Evolutionary conservation across 306 rosid species (phyloP).

Genomic region (Prinsepia uniflora): DNA sequence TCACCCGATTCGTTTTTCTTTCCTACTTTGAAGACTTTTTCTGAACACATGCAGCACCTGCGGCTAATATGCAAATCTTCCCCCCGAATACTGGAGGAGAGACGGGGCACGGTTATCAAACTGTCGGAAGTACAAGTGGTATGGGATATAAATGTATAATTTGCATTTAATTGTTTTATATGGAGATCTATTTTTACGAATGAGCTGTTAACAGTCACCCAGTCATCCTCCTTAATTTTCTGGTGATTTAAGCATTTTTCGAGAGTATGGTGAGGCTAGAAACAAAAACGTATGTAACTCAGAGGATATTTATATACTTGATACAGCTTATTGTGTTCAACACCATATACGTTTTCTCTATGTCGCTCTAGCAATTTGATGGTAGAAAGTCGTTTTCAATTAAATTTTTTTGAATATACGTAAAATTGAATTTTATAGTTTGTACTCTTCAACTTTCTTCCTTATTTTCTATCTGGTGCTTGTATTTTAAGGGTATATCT

Average conservation of each 20-base stretch:
- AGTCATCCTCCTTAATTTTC: not conserved
- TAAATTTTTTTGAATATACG: no score
- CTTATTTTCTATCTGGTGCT: not conserved
- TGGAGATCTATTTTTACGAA: not conserved
- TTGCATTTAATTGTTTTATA: not conserved
- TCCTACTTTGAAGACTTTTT: conserved; percentile 10
- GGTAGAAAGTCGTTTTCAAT: not conserved
- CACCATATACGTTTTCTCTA: not conserved
- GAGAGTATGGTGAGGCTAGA: not conserved
- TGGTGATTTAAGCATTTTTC: not conserved
- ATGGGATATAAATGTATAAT: not conserved
- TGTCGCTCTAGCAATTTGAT: not conserved
- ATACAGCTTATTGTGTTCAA: not conserved
- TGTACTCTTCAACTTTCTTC: not conserved
- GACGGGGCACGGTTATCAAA: conserved; percentile 67
- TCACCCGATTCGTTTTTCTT: not conserved
- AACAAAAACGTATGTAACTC: no score
- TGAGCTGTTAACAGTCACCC: not conserved
- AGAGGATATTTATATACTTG: not conserved
- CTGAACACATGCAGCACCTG: conserved; percentile 45
- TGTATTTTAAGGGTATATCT: not conserved
- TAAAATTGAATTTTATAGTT: not conserved
- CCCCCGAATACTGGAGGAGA: conserved; percentile 68
- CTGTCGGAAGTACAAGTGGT: conserved; percentile 67
- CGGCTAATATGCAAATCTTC: conserved; percentile 73